A percentile compares a stretch with the other conserved stretches of the same genome.
Conservation (phyloP, 257 asterid species). For the Cinchona pubescens region DNA sequence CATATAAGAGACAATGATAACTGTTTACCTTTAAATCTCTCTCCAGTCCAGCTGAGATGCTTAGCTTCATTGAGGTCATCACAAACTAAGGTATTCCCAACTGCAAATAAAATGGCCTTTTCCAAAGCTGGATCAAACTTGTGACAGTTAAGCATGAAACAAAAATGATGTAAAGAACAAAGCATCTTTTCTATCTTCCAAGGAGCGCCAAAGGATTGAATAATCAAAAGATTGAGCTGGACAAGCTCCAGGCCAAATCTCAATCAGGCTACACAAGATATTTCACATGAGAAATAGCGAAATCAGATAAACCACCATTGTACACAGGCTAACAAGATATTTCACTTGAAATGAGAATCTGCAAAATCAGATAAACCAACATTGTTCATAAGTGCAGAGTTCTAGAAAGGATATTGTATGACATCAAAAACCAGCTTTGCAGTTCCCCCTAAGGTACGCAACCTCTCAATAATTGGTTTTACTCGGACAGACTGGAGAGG, state of each 20-base stretch:
- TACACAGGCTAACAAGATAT: not conserved
- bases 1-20: not conserved
- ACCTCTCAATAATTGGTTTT: constrained; percentile 76
- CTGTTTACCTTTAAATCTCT: constrained; percentile 79
- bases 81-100: constrained; percentile 93
- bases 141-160: constrained; percentile 54
- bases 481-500: constrained; percentile 95
- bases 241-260: not conserved
- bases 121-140: constrained; percentile 77
- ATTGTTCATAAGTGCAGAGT: constrained; percentile 3
- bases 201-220: not conserved
- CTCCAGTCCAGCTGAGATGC: constrained; percentile 91
- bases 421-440: constrained; percentile 90
- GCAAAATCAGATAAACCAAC: not conserved
- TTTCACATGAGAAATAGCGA: not conserved
- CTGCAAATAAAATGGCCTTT: constrained; percentile 90
- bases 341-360: not conserved
- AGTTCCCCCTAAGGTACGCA: constrained; percentile 91
- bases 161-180: not conserved
- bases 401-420: constrained; percentile 76
- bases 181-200: not conserved
- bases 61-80: constrained; percentile 92
- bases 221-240: not conserved
- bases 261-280: not conserved
- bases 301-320: not conserved